Percentiles rank a stretch among this genome's conserved stretches.
Evolutionary conservation across 176 grass and related monocot genomes (phyloP).

Genomic region (Puya raimondii): DNA sequence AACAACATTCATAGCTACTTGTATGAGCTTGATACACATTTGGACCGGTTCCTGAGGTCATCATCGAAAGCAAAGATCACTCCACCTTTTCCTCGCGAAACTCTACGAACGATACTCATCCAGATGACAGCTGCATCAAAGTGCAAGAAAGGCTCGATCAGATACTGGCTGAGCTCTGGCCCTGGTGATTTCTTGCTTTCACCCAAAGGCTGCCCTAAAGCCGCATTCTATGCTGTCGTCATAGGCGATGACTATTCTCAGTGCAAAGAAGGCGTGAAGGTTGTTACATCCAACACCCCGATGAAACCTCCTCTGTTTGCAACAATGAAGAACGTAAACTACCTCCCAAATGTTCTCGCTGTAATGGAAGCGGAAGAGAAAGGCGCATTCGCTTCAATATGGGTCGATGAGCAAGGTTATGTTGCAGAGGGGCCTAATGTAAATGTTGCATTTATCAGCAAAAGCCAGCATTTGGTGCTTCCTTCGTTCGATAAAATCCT

Average conservation of each 20-base stretch:
- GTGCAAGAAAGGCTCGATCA: conserved; percentile 69
- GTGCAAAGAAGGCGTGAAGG: conserved; percentile 50
- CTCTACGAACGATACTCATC: conserved; percentile 43
- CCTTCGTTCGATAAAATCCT: conserved; percentile 69
- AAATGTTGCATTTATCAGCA: conserved; percentile 77
- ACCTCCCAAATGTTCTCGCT: conserved; percentile 81
- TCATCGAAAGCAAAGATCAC: conserved; percentile 45
- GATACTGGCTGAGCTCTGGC: conserved; percentile 63
- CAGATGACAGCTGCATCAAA: conserved; percentile 71
- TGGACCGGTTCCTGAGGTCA: conserved; percentile 80
- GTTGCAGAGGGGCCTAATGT: conserved; percentile 77
- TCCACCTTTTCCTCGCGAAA: conserved; percentile 38
- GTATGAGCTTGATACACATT: conserved; percentile 74
- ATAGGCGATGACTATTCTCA: conserved; percentile 52
- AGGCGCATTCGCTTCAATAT: conserved; percentile 57
- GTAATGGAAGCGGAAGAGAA: conserved; percentile 81
- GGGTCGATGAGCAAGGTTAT: conserved; percentile 51
- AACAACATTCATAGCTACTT: conserved; percentile 23
- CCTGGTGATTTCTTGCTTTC: conserved; percentile 80
- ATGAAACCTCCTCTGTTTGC: conserved; percentile 89
- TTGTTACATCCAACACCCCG: conserved; percentile 55
- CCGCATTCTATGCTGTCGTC: conserved; percentile 76
- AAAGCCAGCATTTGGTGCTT: conserved; percentile 36
- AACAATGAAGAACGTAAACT: conserved; percentile 85
- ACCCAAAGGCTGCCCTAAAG: conserved; percentile 25